Base-by-base conservation (phyloP, 306 rosid species). In the Fragaria ananassa region DNA sequence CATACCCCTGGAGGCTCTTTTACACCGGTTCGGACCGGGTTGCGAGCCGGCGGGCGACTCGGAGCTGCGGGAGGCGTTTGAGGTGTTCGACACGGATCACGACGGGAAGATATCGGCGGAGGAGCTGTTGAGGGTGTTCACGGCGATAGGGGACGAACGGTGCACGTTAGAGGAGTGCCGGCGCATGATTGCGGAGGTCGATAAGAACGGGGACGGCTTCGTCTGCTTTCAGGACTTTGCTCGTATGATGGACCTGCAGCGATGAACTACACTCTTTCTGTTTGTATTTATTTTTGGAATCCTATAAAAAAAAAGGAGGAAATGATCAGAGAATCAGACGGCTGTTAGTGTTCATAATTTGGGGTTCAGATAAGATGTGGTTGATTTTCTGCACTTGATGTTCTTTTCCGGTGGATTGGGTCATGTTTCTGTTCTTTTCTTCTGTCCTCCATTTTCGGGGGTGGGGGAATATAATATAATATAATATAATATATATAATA, bases 81-180 rank as follows among this genome's bases (percentile, higher is more conserved):
- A 82, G 1, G 83, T 89, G 6, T 94, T 94, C 44, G 98, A 94
- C 68, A 44, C 90, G 65, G 97, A 94, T 70, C 89, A 79, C 8
- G 96, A 94, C 54, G 98, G 98, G 2, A 87, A 86, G 76, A 94
- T 94, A 73, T 81, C 98, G 68, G 98, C 95, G 49, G 93, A 90
- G 77, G 98, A 94, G 86, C 85, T 94, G 14, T 69, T 84, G 21
- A 75, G 89, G 42, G 89, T 94, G 5, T 94, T 91, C 66, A 4
- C 60, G 4, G 87, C 91, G 0, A 89, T 92, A 0, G 97, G 97
- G 0, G 98, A 92, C n/a, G 96, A 91, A 6, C 76, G 83, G 78
- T 92, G 97, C 90, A 85, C 98, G 83, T 75, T 94, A 79, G 93
- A 92, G 54, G 98, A 94, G 49, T 94, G 98, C 85, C 80, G 83